phyloP scores from a whole-genome alignment of 2,329 filamentous ascomycete species.

The Phyllosticta citribraziliensis region DNA sequence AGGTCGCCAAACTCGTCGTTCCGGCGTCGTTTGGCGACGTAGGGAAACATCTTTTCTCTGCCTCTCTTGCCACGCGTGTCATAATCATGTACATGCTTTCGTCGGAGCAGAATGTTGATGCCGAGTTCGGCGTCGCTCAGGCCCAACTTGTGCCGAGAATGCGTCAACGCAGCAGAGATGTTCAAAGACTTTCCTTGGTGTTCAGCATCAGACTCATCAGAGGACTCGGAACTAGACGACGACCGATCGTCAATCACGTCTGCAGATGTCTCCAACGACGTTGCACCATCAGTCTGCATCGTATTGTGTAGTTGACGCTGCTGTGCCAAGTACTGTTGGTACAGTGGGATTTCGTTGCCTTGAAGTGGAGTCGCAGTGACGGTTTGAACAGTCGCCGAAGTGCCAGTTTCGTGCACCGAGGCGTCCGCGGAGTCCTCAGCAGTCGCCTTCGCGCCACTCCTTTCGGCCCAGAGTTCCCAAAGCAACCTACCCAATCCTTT shows the following conservation, averaged over 20 bases:
- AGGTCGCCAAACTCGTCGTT: slow-evolving; percentile 89
- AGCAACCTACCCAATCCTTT: slow-evolving; percentile 57
- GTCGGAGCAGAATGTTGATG: slow-evolving; percentile 79
- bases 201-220: slow-evolving; percentile 80
- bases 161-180: slow-evolving; percentile 73
- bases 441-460: slow-evolving; percentile 16
- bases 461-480: slow-evolving; percentile 48
- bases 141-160: slow-evolving; percentile 77
- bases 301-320: slow-evolving; percentile 81
- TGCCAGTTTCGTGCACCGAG: slow-evolving; percentile 54
- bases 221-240: slow-evolving; percentile 75
- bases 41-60: slow-evolving; percentile 83
- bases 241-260: slow-evolving; percentile 76
- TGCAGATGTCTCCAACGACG: slow-evolving; percentile 57
- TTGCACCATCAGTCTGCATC: slow-evolving; percentile 58
- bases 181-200: slow-evolving; percentile 89
- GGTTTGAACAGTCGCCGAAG: slow-evolving; percentile 20
- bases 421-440: slow-evolving; percentile 44
- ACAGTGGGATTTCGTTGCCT: slow-evolving; percentile 66
- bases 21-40: slow-evolving; percentile 67
- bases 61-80: slow-evolving; percentile 87
- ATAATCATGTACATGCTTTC: slow-evolving; percentile 86
- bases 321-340: slow-evolving; percentile 87
- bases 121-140: slow-evolving; percentile 85
- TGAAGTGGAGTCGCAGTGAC: slow-evolving; percentile 54